Evolutionary conservation across 768 basidiomycete genomes (phyloP), one percentile per base, ranked within the genome.

Genomic region (Lentinula aciculospora): DNA sequence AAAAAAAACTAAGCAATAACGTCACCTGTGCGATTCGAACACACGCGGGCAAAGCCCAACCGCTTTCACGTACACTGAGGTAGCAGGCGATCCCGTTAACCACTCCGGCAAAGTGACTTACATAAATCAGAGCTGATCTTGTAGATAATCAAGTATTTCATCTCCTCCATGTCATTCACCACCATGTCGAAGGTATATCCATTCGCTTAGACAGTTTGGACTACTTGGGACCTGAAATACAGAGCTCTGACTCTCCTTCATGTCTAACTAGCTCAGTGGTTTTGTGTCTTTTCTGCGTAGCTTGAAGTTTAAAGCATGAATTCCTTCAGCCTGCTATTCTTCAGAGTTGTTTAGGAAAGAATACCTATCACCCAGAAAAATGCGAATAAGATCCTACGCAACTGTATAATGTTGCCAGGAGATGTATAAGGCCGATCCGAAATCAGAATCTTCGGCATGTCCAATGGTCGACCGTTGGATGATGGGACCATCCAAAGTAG

Each of bases 21-120:
- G 66, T 67, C 66, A 65, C 66, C 66, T 67, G 66, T 63, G 66
- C 66, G 66, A 67, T 67, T 67, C 66, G 66, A 67, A 67, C 66
- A 67, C 66, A 63, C 66, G 66, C 66, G 66, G 66, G 61, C 66
- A 67, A 67, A 67, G 66, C 61, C 66, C 66, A 67, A 67, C 66
- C 66, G 66, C 60, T 60, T 57, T 0, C 1, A 5, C 2, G 8
- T 19, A 44, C 21, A 21, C n/a, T 8, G 4, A 15, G 8, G 7
- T 86, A 85, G 83, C 84, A 85, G 85, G 84, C 82, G 80, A 84
- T 83, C 82, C 83, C 83, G 84, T 89, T 90, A 89, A 91, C 88
- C 88, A 90, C 89, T 91, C 88, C 88, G 88, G 88, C 88, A 91
- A 90, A 89, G 88, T 88, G 86, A 88, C 86, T 23, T 44, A 39